Evolutionary conservation across 352 stramenopile species (phyloP).

Genomic region (Phytophthora ramorum): DNA sequence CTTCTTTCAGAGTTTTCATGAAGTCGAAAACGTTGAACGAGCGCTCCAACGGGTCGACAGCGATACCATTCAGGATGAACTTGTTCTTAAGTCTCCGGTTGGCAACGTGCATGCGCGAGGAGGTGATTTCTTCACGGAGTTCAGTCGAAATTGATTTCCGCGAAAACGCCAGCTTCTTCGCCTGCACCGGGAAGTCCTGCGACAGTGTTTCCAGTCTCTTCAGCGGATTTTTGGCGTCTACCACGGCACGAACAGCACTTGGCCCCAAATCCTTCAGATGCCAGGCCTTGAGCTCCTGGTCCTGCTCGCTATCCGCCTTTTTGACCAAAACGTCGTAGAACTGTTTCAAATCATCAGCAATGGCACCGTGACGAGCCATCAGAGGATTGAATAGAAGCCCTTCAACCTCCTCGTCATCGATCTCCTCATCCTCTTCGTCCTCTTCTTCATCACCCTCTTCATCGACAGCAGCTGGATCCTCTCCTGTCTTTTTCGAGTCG

Average conservation of each 20-base stretch:
- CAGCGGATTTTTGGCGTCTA: slow-evolving; percentile 80
- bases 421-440: slow-evolving; percentile 40
- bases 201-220: slow-evolving; percentile 79
- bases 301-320: slow-evolving; percentile 46
- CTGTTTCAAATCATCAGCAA: slow-evolving; percentile 59
- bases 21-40: slow-evolving; percentile 95
- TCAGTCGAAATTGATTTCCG: slow-evolving; percentile 59
- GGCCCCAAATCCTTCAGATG: slow-evolving; percentile 91
- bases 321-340: slow-evolving; percentile 63
- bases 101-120: slow-evolving; percentile 39
- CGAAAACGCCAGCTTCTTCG: slow-evolving; percentile 76
- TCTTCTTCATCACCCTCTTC: slow-evolving; percentile 44
- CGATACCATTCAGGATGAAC: slow-evolving; percentile 90
- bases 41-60: slow-evolving; percentile 74
- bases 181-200: slow-evolving; percentile 91
- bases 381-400: slow-evolving; percentile 71
- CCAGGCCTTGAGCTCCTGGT: slow-evolving; percentile 79
- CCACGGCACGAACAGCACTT: slow-evolving; percentile 74
- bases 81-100: slow-evolving; percentile 58
- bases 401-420: slow-evolving; percentile 71
- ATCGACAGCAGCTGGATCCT: slow-evolving; percentile 43
- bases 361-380: slow-evolving; percentile 44
- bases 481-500: slow-evolving; percentile 76
- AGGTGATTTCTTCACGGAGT: slow-evolving; percentile 53
- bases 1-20: slow-evolving; percentile 77